Base-by-base conservation (phyloP, 192 early-diverging fungal species). In the Backusella luteola region DNA sequence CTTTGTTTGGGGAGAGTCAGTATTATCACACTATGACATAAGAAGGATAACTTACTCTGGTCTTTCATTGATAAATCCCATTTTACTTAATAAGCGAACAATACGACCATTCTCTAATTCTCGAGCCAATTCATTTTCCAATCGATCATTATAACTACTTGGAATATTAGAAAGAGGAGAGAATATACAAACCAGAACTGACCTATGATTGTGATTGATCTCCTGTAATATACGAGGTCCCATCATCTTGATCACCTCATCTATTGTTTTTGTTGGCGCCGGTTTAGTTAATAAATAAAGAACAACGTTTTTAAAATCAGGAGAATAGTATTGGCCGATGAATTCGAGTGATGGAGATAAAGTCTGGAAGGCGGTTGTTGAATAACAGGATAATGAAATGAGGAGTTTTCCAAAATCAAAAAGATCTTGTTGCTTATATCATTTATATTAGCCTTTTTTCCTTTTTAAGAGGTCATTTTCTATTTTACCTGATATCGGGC, bases 91-190 rank as follows among this genome's bases (percentile, higher is more conserved):
- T 42, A 99, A 79, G 26, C 96, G 85, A 19, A 93, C 88, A 52
- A 98, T 69, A 17, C 97, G 90, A 34, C 94, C 95, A 79, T 99
- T 99, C 81, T 96, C 91, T 44, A 96, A 86, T 83, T 99, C 98
- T 39, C 90, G 85, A 36, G 84, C 81, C 73, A 98, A 82, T 67
- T 93, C 94, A 39, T 81, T 87, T 83, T 93, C 91, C 66, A 98
- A 85, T 53, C 89, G 73, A 77, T 99, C 97, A 23, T 92, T 93
- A 67, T 92, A 85, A 66, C 82, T 84, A 70, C 11, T 23, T 4
- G 6, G 11, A 17, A 19, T 32, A 32, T 32, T 32, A 67, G 6
- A 26, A 68, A 49, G 52, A 17, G 21, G n/a, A n/a, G 21, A 26
- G 19, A 8, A 19, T 4, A 17, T 53, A 39, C 15, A 9, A 69